Base-by-base conservation (phyloP, 176 grass and related monocot species). In the Oryza nivara region DNA sequence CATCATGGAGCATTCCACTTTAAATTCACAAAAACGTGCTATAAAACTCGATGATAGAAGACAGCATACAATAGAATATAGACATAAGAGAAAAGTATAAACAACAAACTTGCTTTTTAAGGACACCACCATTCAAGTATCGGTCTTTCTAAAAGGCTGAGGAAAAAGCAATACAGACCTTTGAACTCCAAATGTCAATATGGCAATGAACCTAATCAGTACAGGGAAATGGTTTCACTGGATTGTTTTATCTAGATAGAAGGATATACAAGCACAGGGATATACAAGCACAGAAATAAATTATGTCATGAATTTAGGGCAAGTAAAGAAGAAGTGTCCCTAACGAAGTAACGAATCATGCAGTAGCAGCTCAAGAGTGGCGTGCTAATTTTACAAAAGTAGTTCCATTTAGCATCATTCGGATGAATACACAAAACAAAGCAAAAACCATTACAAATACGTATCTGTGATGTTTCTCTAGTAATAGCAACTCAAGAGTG, bases 211-310 rank as follows among this genome's bases (percentile, higher is more conserved):
- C 8, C 76, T 69, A 73, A 89, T 74, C 77, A 75, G 70, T 75
- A 68, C 75, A 46, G 46, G 73, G 48, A 81, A 70, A 89, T 76
- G 87, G 44, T 88, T 46, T 79, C 35, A 51, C 40, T 69, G 32
- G 12, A 63, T 74, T 81, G 25, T 56, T 40, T 40, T 40, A 40
- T 40, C 38, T 30, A 79, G 65, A 83, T 54, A 73, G 41, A 43
- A 0, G 5, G 79, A 14, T 72, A 72, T 22, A 73, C 56, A 35
- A 65, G 68, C 60, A 49, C 34, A 82, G 23, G 5, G 79, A 14
- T 72, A 72, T 22, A 73, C 56, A 35, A 65, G 68, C 60, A 49
- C 34, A 82, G 23, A 73, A 73, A 72, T 40, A 40, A 7, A 40
- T 40, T 7, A 40, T 40, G 38, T 40, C 38, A 40, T 40, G 38